Base-by-base conservation (phyloP, 805 yeast species). In the Yueomyces sp. region DNA sequence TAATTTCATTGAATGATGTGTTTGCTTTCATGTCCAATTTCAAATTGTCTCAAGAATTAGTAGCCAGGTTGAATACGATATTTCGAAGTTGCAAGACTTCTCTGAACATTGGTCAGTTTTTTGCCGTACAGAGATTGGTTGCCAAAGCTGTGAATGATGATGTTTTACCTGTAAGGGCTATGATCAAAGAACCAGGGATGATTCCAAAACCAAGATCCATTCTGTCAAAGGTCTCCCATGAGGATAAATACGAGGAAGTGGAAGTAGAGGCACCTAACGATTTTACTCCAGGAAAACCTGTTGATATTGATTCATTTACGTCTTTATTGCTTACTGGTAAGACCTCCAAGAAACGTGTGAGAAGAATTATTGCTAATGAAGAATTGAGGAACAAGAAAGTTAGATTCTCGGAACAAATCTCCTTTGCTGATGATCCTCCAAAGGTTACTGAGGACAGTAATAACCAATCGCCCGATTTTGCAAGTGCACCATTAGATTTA, bases 21-120 rank as follows among this genome's bases (percentile, higher is more conserved):
- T 78, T 83, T 61, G 66, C 67, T 40, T 90, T 90, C 58, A 67
- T 92, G 46, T 39, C 50, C n/a, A 88, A 90, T 59, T 90, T 90
- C 66, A 79, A 76, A 44, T 64, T 90, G 11, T 55, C 77, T 2
- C 70, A 69, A 1, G 53, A 59, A 2, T 65, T 75, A 33, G 77
- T 76, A 56, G 69, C 69, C 8, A 57, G 74, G 44, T 71, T 85
- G 39, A 60, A 57, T 36, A 63, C 64, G 28, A 72, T 81, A 27
- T 79, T 78, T 56, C 62, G 68, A 33, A 69, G 71, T 44, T 70
- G 74, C 43, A 53, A 72, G 33, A 69, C 69, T 44, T 72, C 82
- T 3, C 69, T 90, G 44, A 87, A 85, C 53, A 79, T 87, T 44
- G 94, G 95, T 4, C 94, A 87, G 59, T 90, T 92, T 63, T 92